A percentile compares a stretch with the other conserved stretches of the same genome.
These are phyloP conservation scores for Westerdykella sp. DNA, from an alignment of 2,329 filamentous ascomycete genomes.

Conservation along the genomic window DNA sequence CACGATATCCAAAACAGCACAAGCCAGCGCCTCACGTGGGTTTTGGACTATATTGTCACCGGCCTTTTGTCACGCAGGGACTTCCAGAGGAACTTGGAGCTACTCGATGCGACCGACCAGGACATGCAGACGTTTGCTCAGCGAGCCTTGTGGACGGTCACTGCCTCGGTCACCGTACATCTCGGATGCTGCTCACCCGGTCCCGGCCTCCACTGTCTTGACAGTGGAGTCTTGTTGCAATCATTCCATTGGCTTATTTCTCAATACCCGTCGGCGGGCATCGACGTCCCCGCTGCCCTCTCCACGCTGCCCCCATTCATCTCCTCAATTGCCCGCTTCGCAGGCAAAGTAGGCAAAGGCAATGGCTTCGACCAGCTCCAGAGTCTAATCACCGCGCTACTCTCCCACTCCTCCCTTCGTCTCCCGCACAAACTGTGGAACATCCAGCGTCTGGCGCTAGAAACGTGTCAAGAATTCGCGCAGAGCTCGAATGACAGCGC, in stretches of 20 bases:
- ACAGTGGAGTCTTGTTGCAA: slow-evolving; percentile 8
- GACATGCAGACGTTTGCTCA: slow-evolving; percentile 25
- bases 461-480: slow-evolving; percentile 34
- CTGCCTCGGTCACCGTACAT: slow-evolving; percentile 21
- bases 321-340: slow-evolving; percentile 29
- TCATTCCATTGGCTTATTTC: slow-evolving; percentile 16
- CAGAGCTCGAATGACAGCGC: slow-evolving; percentile 20
- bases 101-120: slow-evolving; percentile 18
- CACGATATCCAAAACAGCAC: not conserved
- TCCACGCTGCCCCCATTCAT: slow-evolving; percentile 25
- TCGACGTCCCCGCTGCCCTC: slow-evolving; percentile 17
- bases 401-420: slow-evolving; percentile 15
- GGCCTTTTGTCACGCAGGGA: slow-evolving; percentile 20
- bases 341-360: slow-evolving; percentile 30
- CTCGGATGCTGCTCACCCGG: slow-evolving; percentile 11
- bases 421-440: slow-evolving; percentile 31
- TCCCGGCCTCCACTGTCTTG: slow-evolving; percentile 4
- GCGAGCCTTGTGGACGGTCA: slow-evolving; percentile 22
- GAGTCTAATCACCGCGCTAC: slow-evolving; percentile 23
- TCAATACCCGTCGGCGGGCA: slow-evolving; percentile 19
- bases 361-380: slow-evolving; percentile 33
- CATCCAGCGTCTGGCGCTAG: slow-evolving; percentile 32
- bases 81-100: slow-evolving; percentile 17
- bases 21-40: slow-evolving; percentile 17
- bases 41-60: slow-evolving; percentile 20